Conservation (phyloP, 768 basidiomycete genomes). For the Pleurotus giganteus region DNA sequence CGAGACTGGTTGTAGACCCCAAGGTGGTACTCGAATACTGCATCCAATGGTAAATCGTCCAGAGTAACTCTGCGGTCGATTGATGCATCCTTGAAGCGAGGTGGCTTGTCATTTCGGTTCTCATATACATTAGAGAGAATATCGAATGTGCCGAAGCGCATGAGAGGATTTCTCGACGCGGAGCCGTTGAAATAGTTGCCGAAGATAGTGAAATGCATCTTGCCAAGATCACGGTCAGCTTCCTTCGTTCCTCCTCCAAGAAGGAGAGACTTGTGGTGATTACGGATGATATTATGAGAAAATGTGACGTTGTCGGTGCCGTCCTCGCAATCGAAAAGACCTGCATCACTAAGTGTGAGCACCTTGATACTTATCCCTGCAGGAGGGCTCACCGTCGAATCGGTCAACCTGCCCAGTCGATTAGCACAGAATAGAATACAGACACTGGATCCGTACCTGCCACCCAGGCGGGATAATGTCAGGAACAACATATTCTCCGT, state of each 20-base stretch:
- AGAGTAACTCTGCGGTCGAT: background rate
- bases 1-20: conserved; percentile 16
- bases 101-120: conserved; percentile 8
- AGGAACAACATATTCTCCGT: conserved; percentile 14
- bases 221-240: conserved; percentile 14
- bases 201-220: conserved; percentile 18
- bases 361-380: background rate
- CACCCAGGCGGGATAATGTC: conserved; percentile 12
- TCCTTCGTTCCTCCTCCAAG: conserved; percentile 16
- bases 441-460: conserved; percentile 7
- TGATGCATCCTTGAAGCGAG: background rate
- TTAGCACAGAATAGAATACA: background rate
- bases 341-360: background rate
- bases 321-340: conserved; percentile 18
- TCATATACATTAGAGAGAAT: conserved; percentile 17
- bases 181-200: conserved; percentile 17
- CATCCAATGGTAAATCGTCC: conserved; percentile 11
- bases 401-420: conserved; percentile 12
- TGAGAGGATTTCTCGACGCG: conserved; percentile 16
- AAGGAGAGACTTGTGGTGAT: conserved; percentile 18
- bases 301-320: conserved; percentile 19
- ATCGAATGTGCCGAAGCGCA: conserved; percentile 19
- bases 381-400: conserved; percentile 13
- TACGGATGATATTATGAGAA: conserved; percentile 18
- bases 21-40: conserved; percentile 15